Percentiles rank a stretch among this genome's conserved stretches.
Conservation (phyloP, 805 yeast species). For the Dipodascus geniculatus region DNA sequence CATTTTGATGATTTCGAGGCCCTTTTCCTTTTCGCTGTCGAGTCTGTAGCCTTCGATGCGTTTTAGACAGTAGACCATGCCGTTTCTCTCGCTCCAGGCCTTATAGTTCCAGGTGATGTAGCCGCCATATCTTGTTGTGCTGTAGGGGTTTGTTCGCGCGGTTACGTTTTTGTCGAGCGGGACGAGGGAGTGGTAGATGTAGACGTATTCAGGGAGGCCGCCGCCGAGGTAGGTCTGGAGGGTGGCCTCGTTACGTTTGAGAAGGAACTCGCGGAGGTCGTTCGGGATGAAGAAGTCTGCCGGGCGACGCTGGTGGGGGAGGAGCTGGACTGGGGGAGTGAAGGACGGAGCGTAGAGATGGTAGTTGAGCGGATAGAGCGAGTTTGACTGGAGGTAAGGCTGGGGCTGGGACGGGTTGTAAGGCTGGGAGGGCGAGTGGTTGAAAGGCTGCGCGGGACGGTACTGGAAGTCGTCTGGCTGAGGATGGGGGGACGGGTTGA, state of each 20-base stretch:
- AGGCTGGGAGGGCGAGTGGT: not conserved
- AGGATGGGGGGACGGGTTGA: conserved; percentile 1
- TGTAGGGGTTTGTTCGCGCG: conserved; percentile 14
- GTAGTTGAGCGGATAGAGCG: conserved; percentile 43
- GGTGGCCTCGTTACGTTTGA: conserved; percentile 68
- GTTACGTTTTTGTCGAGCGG: conserved; percentile 54
- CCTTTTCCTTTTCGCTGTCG: conserved; percentile 35
- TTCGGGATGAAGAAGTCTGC: conserved; percentile 62
- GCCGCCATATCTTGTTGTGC: conserved; percentile 32
- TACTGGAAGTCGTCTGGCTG: not conserved
- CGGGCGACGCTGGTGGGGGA: conserved; percentile 64
- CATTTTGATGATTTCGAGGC: conserved; percentile 46
- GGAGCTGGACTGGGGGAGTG: conserved; percentile 39
- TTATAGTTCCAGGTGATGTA: conserved; percentile 58
- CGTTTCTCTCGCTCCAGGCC: conserved; percentile 69
- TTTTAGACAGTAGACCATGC: conserved; percentile 63
- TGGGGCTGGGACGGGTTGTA: conserved; percentile 5
- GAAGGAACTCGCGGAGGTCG: conserved; percentile 58
- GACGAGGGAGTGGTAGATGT: conserved; percentile 70
- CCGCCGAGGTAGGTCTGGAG: conserved; percentile 52
- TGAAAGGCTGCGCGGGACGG: not conserved
- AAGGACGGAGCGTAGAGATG: conserved; percentile 71
- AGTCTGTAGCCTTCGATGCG: conserved; percentile 52
- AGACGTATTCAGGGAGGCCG: conserved; percentile 63
- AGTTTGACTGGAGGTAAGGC: conserved; percentile 14